A percentile compares a stretch with the other conserved stretches of the same genome.
phyloP scores from a whole-genome alignment of 2,329 filamentous ascomycete genomes.

The Zopfia rhizophila region DNA sequence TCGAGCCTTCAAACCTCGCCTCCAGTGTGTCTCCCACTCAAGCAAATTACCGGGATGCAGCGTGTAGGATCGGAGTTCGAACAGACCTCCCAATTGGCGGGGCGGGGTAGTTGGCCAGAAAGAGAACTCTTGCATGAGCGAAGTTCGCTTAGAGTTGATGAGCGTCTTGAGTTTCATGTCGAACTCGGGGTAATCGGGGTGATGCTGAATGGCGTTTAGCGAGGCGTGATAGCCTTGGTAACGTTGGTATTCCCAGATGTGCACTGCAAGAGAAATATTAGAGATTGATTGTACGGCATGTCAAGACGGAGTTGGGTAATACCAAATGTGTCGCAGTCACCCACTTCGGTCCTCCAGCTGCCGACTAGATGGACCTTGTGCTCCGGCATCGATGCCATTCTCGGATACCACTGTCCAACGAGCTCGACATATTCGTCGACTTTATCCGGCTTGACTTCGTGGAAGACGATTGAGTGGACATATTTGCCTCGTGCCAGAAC shows the following conservation, averaged over 20 bases:
- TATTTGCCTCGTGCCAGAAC: conserved; percentile 96
- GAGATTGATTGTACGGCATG: conserved; percentile 21
- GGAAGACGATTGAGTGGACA: conserved; percentile 96
- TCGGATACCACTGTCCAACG: conserved; percentile 91
- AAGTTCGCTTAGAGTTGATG: conserved; percentile 84
- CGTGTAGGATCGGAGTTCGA: conserved; percentile 96
- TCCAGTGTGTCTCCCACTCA: conserved; percentile 99
- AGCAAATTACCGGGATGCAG: conserved; percentile 94
- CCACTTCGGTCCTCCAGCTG: conserved; percentile 98
- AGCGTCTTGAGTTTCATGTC: conserved; percentile 86
- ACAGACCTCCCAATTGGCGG: conserved; percentile 88
- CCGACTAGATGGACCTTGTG: conserved; percentile 97
- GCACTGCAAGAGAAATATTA: conserved; percentile 80
- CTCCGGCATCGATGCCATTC: conserved; percentile 82
- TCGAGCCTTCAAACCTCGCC: conserved; percentile 87
- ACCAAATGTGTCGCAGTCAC: conserved; percentile 95
- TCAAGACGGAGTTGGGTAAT: background rate
- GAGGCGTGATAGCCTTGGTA: conserved; percentile 97
- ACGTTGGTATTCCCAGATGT: conserved; percentile 99
- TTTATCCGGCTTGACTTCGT: conserved; percentile 94
- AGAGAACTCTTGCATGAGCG: conserved; percentile 98
- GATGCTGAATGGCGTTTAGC: conserved; percentile 81
- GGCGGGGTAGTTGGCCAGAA: conserved; percentile 98
- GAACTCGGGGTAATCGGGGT: conserved; percentile 86
- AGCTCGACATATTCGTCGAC: conserved; percentile 94